Percentiles rank a stretch among this genome's conserved stretches.
phyloP scores from a whole-genome alignment of 225 moss, liverwort and hornwort species.

The Sphagnum contortum region DNA sequence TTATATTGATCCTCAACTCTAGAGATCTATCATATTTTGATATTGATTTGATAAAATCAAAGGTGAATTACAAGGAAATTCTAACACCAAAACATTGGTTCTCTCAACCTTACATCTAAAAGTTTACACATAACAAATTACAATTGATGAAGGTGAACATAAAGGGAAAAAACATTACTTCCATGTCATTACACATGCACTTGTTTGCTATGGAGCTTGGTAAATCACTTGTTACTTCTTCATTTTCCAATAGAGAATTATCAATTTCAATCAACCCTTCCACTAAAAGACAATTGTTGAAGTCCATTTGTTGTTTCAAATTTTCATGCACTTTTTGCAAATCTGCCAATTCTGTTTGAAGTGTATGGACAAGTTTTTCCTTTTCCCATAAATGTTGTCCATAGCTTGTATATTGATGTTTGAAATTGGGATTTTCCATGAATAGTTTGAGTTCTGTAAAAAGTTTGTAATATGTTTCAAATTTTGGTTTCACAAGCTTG shows the following conservation, averaged over 20 bases:
- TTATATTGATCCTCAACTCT: too few relatives aligned
- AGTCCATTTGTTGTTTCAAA: neutral
- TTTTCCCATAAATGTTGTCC: neutral
- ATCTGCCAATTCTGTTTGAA: conserved; percentile 1
- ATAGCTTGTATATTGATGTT: neutral
- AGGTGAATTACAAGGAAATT: neutral
- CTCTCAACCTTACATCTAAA: neutral
- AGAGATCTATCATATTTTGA: too few relatives aligned
- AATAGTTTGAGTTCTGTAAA: neutral
- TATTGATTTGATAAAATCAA: too few relatives aligned
- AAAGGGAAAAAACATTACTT: neutral
- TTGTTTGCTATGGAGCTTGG: neutral
- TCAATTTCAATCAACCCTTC: neutral
- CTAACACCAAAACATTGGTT: neutral
- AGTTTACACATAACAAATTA: neutral
- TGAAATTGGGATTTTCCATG: neutral
- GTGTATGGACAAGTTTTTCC: neutral
- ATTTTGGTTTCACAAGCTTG: neutral
- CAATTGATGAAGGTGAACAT: neutral
- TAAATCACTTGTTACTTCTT: neutral
- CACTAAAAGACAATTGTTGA: neutral
- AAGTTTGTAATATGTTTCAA: neutral
- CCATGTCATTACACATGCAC: neutral
- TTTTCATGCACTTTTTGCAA: neutral
- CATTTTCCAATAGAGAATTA: neutral